A percentile compares a stretch with the other conserved stretches of the same genome.
Conservation (phyloP, 352 stramenopile genomes). For the Pythium pyrilobum region DNA sequence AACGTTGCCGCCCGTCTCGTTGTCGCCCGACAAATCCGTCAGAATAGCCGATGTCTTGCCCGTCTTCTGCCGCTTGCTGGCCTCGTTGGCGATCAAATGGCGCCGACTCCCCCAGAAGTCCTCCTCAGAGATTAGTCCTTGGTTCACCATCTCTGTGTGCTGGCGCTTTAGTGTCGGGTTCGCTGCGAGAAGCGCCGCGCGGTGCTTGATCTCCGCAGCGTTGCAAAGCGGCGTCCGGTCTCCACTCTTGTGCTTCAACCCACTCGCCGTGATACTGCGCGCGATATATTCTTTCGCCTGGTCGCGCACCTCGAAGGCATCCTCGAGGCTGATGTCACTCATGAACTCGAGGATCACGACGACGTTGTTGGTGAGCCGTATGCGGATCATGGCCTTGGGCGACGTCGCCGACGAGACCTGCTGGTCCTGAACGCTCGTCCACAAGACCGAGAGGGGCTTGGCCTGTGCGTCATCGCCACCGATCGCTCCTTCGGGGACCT, state of each 20-base stretch:
- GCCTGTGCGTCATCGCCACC: slow-evolving; percentile 2
- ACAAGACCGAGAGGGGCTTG: slow-evolving; percentile 42
- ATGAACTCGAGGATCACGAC: slow-evolving; percentile 74
- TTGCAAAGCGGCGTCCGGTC: slow-evolving; percentile 59
- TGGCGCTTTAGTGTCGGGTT: slow-evolving; percentile 78
- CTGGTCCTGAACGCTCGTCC: slow-evolving; percentile 71
- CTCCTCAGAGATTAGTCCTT: slow-evolving; percentile 79
- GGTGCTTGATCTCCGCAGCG: slow-evolving; percentile 79
- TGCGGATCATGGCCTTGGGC: slow-evolving; percentile 77
- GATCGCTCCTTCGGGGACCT: slow-evolving; percentile 16
- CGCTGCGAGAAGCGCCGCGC: slow-evolving; percentile 62
- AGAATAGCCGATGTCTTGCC: slow-evolving; percentile 82
- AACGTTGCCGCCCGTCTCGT: slow-evolving; percentile 62
- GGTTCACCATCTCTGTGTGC: slow-evolving; percentile 85
- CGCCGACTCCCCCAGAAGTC: slow-evolving; percentile 83
- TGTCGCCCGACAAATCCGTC: slow-evolving; percentile 71
- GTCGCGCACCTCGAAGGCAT: slow-evolving; percentile 67
- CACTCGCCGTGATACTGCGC: slow-evolving; percentile 38
- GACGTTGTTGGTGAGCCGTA: slow-evolving; percentile 57
- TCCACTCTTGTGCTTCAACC: slow-evolving; percentile 27
- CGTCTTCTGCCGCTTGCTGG: slow-evolving; percentile 81
- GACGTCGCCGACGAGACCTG: slow-evolving; percentile 72
- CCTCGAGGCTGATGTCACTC: slow-evolving; percentile 37
- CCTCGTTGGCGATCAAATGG: slow-evolving; percentile 78
- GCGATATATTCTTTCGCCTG: slow-evolving; percentile 67